Evolutionary conservation across 495 filamentous ascomycete genomes (phyloP), one percentile per base, ranked within the genome.

Genomic region (Xylaria intraflava): DNA sequence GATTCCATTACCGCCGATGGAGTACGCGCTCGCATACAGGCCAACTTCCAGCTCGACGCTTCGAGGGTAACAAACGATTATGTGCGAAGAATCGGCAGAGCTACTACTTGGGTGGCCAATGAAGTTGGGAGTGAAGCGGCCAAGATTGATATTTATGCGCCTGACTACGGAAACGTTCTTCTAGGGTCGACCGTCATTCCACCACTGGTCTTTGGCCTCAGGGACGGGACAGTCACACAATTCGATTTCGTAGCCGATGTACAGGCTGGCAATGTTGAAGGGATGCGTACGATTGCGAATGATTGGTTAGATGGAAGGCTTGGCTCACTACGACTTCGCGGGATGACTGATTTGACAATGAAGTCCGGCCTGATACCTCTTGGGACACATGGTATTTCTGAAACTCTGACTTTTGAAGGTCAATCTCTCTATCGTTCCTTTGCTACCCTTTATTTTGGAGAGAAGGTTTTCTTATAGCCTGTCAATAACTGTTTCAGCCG

Each of bases 231-330:
- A 59, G 79, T 73, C 23, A 96, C 87, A 19, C 69, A 77, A 47
- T 70, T 96, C 30, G 88, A 96, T 57, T 84, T 96, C 55, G 66
- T 92, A 49, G 78, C 83, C 27, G 84, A 93, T 55, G 66, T 96
- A 46, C 67, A 77, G 22, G 84, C 89, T 16, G 89, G 88, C 29
- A 83, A 90, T 58, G 70, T 88, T n/a, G 83, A 87, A 53, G 85
- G 83, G 8, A 80, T 96, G 46, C 83, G 87, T 40, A 75, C 75
- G n/a, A 78, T 97, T 51, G 89, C 89, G 16, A 83, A 89, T 57
- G 88, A 95, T 65, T 98, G 89, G 84, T 60, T 98, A 49, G 81
- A 87, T 17, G 91, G 92, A 29, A 81, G 77, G 47, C 66, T 98
- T 45, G 78, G 79, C 1, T 70, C 74, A 45, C 66, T 97, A 29